A percentile compares a stretch with the other conserved stretches of the same genome.
Evolutionary conservation across 2,329 filamentous ascomycete species (phyloP).

Genomic region (Colletotrichum siamense): DNA sequence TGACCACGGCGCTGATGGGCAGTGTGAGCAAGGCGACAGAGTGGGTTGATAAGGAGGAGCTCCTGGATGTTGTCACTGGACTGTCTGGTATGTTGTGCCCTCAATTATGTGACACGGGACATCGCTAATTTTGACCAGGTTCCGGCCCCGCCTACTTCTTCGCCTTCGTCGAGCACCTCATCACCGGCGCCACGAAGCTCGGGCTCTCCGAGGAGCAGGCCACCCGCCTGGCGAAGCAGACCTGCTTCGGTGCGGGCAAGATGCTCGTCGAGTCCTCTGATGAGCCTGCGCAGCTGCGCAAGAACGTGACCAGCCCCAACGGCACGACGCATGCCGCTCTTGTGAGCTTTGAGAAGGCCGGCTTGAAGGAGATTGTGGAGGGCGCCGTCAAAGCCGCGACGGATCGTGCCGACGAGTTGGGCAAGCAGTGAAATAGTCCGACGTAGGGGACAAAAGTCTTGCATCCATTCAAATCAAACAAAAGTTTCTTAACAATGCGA

Average conservation of each 20-base stretch:
- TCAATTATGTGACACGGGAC: not conserved
- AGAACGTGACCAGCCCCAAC: conserved; percentile 58
- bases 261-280: conserved; percentile 55
- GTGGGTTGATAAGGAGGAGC: conserved; percentile 55
- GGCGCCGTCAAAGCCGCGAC: conserved; percentile 52
- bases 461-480: not conserved
- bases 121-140: conserved; percentile 32
- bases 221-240: conserved; percentile 54
- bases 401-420: conserved; percentile 43
- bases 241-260: conserved; percentile 55
- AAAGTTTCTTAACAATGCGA: not conserved
- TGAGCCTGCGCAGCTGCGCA: conserved; percentile 50
- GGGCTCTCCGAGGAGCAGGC: conserved; percentile 54
- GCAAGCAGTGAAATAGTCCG: conserved; percentile 4
- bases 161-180: conserved; percentile 56
- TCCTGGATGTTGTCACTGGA: conserved; percentile 56
- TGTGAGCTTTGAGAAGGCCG: conserved; percentile 50
- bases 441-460: not conserved
- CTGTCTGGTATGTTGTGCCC: conserved; percentile 45
- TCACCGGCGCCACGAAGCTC: conserved; percentile 46
- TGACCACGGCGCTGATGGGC: conserved; percentile 46
- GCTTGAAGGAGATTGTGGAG: conserved; percentile 47
- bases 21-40: conserved; percentile 54
- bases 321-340: conserved; percentile 56
- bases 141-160: conserved; percentile 60